Conservation (phyloP, 306 rosid species). For the Arachis stenosperma region DNA sequence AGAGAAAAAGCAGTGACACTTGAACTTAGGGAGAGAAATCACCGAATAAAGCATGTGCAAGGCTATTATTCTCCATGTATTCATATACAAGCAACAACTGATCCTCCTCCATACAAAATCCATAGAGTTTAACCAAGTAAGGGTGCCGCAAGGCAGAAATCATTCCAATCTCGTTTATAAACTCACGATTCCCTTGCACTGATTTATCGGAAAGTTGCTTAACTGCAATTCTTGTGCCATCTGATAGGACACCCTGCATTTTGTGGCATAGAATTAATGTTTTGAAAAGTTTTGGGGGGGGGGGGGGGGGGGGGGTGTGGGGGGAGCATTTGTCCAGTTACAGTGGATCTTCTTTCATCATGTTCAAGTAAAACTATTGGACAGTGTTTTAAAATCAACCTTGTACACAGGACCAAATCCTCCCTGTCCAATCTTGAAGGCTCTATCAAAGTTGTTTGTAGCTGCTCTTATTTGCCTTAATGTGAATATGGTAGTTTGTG, state of each 20-base stretch:
- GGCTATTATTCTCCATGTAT: slow-evolving; percentile 83
- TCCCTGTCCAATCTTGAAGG: slow-evolving; percentile 16
- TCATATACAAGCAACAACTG: slow-evolving; percentile 75
- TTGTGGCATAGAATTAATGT: neutral
- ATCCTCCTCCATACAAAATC: slow-evolving; percentile 86
- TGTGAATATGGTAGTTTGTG: slow-evolving; percentile 47
- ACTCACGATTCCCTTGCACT: neutral
- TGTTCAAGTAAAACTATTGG: neutral
- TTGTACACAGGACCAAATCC: slow-evolving; percentile 62
- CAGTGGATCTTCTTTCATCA: neutral
- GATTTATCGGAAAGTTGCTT: neutral
- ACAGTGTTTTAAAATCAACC: slow-evolving; percentile 29
- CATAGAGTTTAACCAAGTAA: slow-evolving; percentile 38
- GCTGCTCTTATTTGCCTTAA: slow-evolving; percentile 52
- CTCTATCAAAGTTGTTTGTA: slow-evolving; percentile 41
- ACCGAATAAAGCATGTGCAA: slow-evolving; percentile 86
- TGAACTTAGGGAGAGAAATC: neutral
- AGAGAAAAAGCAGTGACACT: neutral
- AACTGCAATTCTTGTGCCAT: slow-evolving; percentile 17
- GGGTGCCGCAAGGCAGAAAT: slow-evolving; percentile 25
- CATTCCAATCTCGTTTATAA: slow-evolving; percentile 27
- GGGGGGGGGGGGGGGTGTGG: too few species aligned
- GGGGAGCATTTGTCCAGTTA: neutral
- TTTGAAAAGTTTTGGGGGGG: neutral
- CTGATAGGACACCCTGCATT: slow-evolving; percentile 4